Conservation (phyloP, 768 basidiomycete genomes). For the Coprinellus aureogranulatus region DNA sequence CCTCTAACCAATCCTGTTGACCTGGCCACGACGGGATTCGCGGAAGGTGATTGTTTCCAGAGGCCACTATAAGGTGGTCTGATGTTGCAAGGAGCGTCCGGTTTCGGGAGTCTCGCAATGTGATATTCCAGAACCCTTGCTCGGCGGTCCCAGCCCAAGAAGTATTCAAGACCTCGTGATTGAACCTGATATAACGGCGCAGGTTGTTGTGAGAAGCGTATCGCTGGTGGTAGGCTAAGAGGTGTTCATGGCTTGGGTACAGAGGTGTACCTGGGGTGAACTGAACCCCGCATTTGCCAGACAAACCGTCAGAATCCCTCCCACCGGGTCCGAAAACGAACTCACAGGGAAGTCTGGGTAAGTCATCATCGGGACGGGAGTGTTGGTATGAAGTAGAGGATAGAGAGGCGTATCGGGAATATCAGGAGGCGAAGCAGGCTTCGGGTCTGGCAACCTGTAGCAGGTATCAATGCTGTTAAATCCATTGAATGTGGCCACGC, state of each 20-base stretch:
- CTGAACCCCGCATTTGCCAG: no score
- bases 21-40: slow-evolving; percentile 44
- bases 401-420: slow-evolving; percentile 58
- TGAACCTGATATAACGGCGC: slow-evolving; percentile 36
- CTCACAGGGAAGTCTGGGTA: slow-evolving; percentile 57
- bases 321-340: no score
- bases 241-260: slow-evolving; percentile 45
- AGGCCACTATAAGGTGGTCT: slow-evolving; percentile 56
- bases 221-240: slow-evolving; percentile 46
- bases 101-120: slow-evolving; percentile 21
- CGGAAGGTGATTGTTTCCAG: slow-evolving; percentile 57
- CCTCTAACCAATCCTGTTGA: slow-evolving; percentile 46
- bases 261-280: slow-evolving; percentile 51
- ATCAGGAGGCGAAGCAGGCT: slow-evolving; percentile 34
- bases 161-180: slow-evolving; percentile 41
- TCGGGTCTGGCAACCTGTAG: slow-evolving; percentile 32
- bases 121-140: slow-evolving; percentile 45
- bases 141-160: slow-evolving; percentile 41
- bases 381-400: slow-evolving; percentile 52
- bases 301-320: no score
- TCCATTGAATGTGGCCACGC: slow-evolving; percentile 7
- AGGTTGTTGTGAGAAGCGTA: slow-evolving; percentile 42
- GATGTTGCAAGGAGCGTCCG: slow-evolving; percentile 13
- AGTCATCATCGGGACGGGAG: slow-evolving; percentile 56
- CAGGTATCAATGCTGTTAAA: not conserved